Conservation (phyloP, 2,329 filamentous ascomycete species). For the Neonectria hederae region DNA sequence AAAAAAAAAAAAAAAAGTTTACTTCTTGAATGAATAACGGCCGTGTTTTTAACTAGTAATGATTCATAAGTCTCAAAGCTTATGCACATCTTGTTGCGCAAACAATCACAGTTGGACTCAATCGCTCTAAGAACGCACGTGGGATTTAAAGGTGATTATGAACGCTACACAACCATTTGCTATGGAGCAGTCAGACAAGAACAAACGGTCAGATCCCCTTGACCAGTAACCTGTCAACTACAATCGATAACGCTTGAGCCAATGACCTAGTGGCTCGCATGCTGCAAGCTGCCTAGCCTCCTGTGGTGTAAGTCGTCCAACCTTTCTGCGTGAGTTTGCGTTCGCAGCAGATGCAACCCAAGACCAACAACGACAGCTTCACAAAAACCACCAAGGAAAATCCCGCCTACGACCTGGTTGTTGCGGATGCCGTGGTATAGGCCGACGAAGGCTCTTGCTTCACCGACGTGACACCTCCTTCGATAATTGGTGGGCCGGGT, state of each 20-base stretch:
- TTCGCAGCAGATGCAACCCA: background rate
- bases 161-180: background rate
- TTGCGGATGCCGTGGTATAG: slow-evolving; percentile 37
- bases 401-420: slow-evolving; percentile 30
- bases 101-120: no score
- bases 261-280: background rate
- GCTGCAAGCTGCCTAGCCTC: background rate
- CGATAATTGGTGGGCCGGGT: slow-evolving; percentile 45
- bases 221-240: background rate
- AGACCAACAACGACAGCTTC: background rate
- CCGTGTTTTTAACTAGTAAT: background rate
- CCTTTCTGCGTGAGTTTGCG: background rate
- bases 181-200: background rate
- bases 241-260: background rate
- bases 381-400: background rate
- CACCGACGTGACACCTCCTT: slow-evolving; percentile 40
- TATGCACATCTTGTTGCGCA: no score
- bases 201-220: background rate
- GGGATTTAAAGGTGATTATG: background rate
- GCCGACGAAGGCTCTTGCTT: slow-evolving; percentile 39
- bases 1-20: accelerated
- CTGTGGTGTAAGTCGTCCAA: background rate
- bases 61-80: no score
- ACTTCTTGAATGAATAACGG: no score
- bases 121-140: no score